Conservation (phyloP, 148 eudicot species). For the Rhododendron molle region DNA sequence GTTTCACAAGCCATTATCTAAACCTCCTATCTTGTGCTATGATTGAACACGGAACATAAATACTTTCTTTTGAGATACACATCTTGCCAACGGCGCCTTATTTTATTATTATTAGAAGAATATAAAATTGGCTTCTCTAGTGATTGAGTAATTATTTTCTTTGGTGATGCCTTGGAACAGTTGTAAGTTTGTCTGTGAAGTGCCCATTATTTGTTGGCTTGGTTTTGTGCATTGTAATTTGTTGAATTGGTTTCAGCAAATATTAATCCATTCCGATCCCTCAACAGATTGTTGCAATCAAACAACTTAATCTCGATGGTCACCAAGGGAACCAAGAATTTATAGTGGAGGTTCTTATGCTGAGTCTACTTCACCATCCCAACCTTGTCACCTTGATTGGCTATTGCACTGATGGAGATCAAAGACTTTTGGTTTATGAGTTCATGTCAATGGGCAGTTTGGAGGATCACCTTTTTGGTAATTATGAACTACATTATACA, state of each 20-base stretch:
- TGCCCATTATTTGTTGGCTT: not conserved
- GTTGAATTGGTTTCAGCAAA: not conserved
- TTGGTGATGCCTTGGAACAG: not conserved
- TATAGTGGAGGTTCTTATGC: slow-evolving; percentile 80
- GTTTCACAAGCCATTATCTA: not conserved
- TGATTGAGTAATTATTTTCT: not conserved
- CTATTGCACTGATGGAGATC: slow-evolving; percentile 80
- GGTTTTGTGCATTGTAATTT: not conserved
- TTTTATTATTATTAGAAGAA: not conserved
- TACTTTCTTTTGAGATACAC: not conserved
- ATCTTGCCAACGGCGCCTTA: not conserved
- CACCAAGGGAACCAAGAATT: slow-evolving; percentile 89
- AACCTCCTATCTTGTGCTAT: not conserved
- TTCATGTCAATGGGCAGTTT: slow-evolving; percentile 87
- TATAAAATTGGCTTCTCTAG: not conserved
- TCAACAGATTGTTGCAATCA: slow-evolving; percentile 66
- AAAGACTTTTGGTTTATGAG: slow-evolving; percentile 78
- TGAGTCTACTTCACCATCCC: slow-evolving; percentile 79
- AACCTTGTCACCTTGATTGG: slow-evolving; percentile 88
- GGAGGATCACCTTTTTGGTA: slow-evolving; percentile 85
- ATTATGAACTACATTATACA: not conserved
- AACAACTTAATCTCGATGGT: slow-evolving; percentile 69
- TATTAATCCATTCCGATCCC: slow-evolving; percentile 1
- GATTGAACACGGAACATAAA: not conserved
- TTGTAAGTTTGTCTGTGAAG: not conserved